Conservation (phyloP, 805 yeast genomes). For the Schwanniomyces sp. region DNA sequence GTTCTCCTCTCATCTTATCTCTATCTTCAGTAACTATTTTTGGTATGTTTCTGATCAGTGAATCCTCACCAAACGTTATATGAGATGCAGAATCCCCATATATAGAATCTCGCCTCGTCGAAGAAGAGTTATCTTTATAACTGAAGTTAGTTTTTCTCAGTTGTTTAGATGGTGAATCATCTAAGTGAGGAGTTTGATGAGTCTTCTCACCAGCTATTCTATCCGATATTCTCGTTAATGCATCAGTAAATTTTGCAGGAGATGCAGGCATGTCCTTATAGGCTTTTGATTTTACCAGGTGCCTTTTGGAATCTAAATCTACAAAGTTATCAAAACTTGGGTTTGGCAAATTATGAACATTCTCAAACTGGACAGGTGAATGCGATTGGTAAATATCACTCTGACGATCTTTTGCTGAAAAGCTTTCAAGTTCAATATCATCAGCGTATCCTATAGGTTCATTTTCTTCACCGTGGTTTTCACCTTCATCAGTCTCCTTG, state of each 20-base stretch:
- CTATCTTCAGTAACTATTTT: not conserved
- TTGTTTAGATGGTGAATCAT: not conserved
- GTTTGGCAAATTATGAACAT: not conserved
- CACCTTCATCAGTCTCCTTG: too few species aligned
- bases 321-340: not conserved
- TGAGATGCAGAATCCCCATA: not conserved
- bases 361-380: not conserved
- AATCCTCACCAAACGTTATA: not conserved
- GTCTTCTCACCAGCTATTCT: slow-evolving; percentile 31
- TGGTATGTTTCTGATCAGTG: not conserved
- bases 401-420: not conserved
- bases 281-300: not conserved
- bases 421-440: not conserved
- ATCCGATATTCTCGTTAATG: slow-evolving; percentile 28
- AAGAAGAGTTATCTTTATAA: not conserved
- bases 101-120: not conserved
- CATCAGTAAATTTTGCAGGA: slow-evolving; percentile 23
- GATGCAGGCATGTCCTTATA: slow-evolving; percentile 10
- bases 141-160: not conserved
- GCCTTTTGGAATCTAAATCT: not conserved
- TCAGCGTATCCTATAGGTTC: not conserved
- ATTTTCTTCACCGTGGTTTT: not conserved
- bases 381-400: not conserved
- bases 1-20: not conserved
- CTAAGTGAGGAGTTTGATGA: not conserved